Percentiles rank a stretch among this genome's conserved stretches.
These are phyloP conservation scores for Penicillium tannophilum DNA, from an alignment of 495 filamentous ascomycete species.

Conservation along the genomic window DNA sequence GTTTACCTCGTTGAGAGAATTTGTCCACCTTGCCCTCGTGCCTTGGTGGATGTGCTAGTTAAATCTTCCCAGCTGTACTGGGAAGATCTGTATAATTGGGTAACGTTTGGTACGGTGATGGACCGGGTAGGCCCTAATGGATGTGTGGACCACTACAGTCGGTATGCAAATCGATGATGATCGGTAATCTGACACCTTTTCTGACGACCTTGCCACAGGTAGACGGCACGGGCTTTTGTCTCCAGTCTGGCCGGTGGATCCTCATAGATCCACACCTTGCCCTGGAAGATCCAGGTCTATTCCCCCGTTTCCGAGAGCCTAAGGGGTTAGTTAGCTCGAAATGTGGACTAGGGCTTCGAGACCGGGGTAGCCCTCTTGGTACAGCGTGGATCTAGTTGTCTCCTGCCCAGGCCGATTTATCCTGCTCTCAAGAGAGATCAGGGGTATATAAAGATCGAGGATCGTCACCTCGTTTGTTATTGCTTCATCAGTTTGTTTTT, in stretches of 20 bases:
- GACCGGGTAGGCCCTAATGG: background rate
- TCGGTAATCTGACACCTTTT: constrained; percentile 21
- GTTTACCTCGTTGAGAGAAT: constrained; percentile 12
- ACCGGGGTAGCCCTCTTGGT: constrained; percentile 25
- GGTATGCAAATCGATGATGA: constrained; percentile 17
- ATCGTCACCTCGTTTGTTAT: constrained; percentile 29
- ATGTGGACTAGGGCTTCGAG: constrained; percentile 24
- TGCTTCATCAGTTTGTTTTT: constrained; percentile 24
- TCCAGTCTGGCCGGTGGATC: constrained; percentile 10
- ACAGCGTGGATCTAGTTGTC: constrained; percentile 12
- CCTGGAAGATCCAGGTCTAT: constrained; percentile 23
- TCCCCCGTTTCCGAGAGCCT: constrained; percentile 23
- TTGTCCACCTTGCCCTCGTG: constrained; percentile 9
- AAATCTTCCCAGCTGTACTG: background rate
- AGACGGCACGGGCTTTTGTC: constrained; percentile 18
- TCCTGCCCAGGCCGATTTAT: constrained; percentile 1
- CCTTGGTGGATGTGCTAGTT: background rate
- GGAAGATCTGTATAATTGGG: background rate
- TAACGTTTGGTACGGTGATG: background rate
- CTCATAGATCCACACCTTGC: constrained; percentile 21
- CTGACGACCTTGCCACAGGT: constrained; percentile 22
- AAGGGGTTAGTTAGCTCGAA: constrained; percentile 28
- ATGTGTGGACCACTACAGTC: constrained; percentile 6
- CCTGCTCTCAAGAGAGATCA: constrained; percentile 16
- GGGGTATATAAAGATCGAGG: constrained; percentile 47